Evolutionary conservation across 208 protist species (phyloP), one percentile per base, ranked within the genome.

Genomic region (Wallacemonas rigidus): DNA sequence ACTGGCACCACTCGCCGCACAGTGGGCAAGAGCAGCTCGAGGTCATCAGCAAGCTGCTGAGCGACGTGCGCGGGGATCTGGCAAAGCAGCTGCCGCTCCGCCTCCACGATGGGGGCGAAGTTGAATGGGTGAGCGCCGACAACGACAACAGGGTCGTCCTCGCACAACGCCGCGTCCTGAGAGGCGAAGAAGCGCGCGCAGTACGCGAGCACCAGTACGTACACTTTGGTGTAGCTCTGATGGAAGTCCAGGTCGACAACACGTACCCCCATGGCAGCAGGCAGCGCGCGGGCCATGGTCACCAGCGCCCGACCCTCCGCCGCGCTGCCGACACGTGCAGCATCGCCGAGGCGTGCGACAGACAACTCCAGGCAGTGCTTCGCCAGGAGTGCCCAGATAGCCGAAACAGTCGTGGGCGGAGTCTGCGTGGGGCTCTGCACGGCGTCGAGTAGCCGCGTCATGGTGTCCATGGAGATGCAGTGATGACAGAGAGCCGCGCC

Each of bases 191-290:
- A 81, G 15, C 89, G 85, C 36, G 86, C 84, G 70, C 87, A 89
- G 74, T 92, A 83, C 47, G 87, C 85, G 12, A 94, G 79, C 44
- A 93, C 62, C 44, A 94, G 86, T 5, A 94, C 53, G 55, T 83
- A 90, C 36, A 94, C 74, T 79, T 96, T 96, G 60, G 74, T 85
- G 43, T 67, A 72, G 7, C 75, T 51, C 56, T 76, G 62, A 38
- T 73, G 38, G 70, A 91, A 94, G 76, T 95, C 87, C 40, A 92
- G 51, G 69, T 92, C 82, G 47, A 92, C 67, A 69, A 88, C 88
- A 39, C 73, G 77, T 56, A 96, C 83, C 12, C 69, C 70, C 6
- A 89, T 85, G 1, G 39, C 36, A 1, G 72, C 58, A 2, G 89
- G 89, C 64, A 96, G 80, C 8, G 84, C 80, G 6, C 88, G 87